Evolutionary conservation across 192 early-diverging fungal genomes (phyloP).

Genomic region (Geranomyces michiganensis): DNA sequence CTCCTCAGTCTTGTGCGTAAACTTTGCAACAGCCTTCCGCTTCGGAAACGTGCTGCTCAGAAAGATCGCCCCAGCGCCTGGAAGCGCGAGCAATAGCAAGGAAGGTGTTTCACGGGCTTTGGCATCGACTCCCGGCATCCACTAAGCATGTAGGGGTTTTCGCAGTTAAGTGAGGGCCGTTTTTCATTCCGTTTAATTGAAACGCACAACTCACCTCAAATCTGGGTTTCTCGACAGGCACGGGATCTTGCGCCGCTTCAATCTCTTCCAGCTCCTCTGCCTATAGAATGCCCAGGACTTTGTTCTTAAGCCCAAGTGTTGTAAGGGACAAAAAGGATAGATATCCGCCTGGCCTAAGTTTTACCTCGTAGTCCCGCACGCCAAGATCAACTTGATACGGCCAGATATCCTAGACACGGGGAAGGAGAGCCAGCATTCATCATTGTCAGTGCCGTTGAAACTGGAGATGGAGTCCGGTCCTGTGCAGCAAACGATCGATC

Average conservation of each 20-base stretch:
- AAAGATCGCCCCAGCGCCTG: background rate
- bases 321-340: background rate
- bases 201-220: background rate
- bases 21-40: background rate
- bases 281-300: background rate
- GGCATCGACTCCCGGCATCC: background rate
- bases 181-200: background rate
- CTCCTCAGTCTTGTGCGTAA: background rate
- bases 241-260: background rate
- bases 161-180: no score
- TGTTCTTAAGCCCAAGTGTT: background rate
- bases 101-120: background rate
- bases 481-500: no score
- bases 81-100: background rate
- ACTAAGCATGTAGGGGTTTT: no score
- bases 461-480: no score
- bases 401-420: slow-evolving; percentile 3
- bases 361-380: slow-evolving; percentile 5
- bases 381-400: background rate
- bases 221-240: background rate
- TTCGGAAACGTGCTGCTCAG: background rate
- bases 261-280: slow-evolving; percentile 12
- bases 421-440: no score
- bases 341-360: no score
- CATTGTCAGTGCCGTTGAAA: no score